Evolutionary conservation across 2,329 filamentous ascomycete species (phyloP), one percentile per base, ranked within the genome.

Genomic region (Beauveria brongniartii): DNA sequence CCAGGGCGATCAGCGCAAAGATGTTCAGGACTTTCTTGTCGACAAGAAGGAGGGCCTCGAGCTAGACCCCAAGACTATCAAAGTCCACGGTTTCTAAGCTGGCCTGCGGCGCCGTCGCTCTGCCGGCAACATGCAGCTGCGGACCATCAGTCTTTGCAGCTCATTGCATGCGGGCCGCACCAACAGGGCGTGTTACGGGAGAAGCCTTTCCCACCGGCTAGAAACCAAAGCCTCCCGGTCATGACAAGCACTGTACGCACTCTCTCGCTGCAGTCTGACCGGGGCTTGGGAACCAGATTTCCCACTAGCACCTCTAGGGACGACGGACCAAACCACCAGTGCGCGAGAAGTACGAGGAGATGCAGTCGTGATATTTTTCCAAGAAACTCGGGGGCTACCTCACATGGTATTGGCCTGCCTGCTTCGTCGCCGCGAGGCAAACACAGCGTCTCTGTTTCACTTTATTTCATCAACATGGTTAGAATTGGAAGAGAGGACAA

Each of bases 1-100:
- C 74, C 94, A 99, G 80, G 94, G 94, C 73, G 94, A 99, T 78
- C 94, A 99, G 84, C 93, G 94, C 80, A 96, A 96, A 81, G 92
- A 96, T 86, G 90, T 97, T 76, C 90, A 95, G 78, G 92, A 97
- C 74, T 99, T 97, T 82, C 87, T 97, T 78, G 87, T 87, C 79
- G 90, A 96, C 81, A 95, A 96, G 85, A 91, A 92, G 79, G 90
- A 92, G 74, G 93, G 93, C 72, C 85, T 97, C 72, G 91, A 91
- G 77, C 88, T 97, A 74, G 91, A 97, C 80, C 83, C 87, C 77
- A 96, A 97, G 86, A 95, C 89, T 80, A 96, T 97, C 81, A 97
- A 97, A 85, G 90, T 93, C 72, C 75, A 78, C 73, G 77, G 87
- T 67, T 78, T 78, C 73, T 78, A 78, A 75, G 70, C 68, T 67